A percentile compares a stretch with the other conserved stretches of the same genome.
These are phyloP conservation scores for Obba rivulosa DNA, from an alignment of 768 basidiomycete species.

Conservation along the genomic window DNA sequence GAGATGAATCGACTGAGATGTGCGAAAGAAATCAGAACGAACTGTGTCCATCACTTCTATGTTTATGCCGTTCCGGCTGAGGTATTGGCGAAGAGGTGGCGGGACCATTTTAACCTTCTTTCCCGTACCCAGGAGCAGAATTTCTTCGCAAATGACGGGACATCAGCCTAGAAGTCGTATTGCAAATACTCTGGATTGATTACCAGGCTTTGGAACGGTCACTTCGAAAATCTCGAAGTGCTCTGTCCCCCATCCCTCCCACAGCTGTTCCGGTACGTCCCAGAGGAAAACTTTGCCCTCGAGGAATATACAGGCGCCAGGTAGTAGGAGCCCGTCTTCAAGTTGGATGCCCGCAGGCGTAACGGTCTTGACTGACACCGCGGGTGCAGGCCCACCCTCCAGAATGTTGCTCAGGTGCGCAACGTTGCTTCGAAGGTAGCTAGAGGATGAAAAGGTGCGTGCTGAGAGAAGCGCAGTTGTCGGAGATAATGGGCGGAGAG, in stretches of 20 bases:
- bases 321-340: constrained; percentile 72
- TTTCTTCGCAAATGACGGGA: constrained; percentile 51
- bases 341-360: constrained; percentile 61
- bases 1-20: neutral
- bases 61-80: constrained; percentile 77
- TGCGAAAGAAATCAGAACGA: constrained; percentile 17
- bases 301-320: constrained; percentile 76
- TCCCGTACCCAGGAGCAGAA: constrained; percentile 87
- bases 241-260: constrained; percentile 68
- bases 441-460: too few relatives aligned
- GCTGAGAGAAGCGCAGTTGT: too few relatives aligned
- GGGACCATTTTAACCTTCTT: constrained; percentile 66
- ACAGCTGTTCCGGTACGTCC: constrained; percentile 67
- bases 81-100: constrained; percentile 52
- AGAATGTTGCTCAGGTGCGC: constrained; percentile 60
- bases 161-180: neutral
- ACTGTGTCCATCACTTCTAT: constrained; percentile 89
- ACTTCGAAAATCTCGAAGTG: constrained; percentile 79
- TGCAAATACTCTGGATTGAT: constrained; percentile 16
- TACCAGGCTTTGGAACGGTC: constrained; percentile 83
- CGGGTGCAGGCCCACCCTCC: constrained; percentile 59
- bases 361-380: constrained; percentile 69
- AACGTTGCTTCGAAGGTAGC: too few relatives aligned
- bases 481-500: too few relatives aligned
- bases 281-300: constrained; percentile 87